Evolutionary conservation across 495 filamentous ascomycete genomes (phyloP).

Genomic region (Thermothielavioides terrestris): DNA sequence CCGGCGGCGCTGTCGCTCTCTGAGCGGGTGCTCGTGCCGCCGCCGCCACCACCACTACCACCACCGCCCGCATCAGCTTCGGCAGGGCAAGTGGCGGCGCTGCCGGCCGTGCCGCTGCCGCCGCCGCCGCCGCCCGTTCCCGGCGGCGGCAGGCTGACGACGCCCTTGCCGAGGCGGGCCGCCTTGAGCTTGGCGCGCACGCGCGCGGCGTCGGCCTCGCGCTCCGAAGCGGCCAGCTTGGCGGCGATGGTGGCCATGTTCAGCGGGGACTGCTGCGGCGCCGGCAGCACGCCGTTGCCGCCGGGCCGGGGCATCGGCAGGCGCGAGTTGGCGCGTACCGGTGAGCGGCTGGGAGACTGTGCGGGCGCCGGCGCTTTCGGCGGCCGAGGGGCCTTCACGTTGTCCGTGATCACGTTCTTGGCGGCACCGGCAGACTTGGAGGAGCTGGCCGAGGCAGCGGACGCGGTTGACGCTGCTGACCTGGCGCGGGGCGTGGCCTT

Average conservation of each 20-base stretch:
- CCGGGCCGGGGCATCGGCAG: conserved; percentile 31
- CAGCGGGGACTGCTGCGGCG: conserved; percentile 41
- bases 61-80: conserved; percentile 4
- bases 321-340: conserved; percentile 28
- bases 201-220: conserved; percentile 48
- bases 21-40: conserved; percentile 2
- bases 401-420: conserved; percentile 6
- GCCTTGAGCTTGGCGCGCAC: conserved; percentile 48
- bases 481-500: neutral
- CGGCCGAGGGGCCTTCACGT: neutral
- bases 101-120: neutral
- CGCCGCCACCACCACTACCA: neutral
- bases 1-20: conserved; percentile 2
- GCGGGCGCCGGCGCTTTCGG: conserved; percentile 4
- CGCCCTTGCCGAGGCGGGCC: conserved; percentile 24
- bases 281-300: conserved; percentile 16
- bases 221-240: conserved; percentile 47
- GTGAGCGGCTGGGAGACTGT: conserved; percentile 12
- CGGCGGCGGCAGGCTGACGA: conserved; percentile 12
- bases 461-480: neutral
- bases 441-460: conserved; percentile 8
- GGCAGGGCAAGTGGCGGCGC: neutral
- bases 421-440: conserved; percentile 3
- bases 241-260: conserved; percentile 47
- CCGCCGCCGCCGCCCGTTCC: neutral